phyloP scores from a whole-genome alignment of 257 asterid genomes.

The Knoxia roxburghii region DNA sequence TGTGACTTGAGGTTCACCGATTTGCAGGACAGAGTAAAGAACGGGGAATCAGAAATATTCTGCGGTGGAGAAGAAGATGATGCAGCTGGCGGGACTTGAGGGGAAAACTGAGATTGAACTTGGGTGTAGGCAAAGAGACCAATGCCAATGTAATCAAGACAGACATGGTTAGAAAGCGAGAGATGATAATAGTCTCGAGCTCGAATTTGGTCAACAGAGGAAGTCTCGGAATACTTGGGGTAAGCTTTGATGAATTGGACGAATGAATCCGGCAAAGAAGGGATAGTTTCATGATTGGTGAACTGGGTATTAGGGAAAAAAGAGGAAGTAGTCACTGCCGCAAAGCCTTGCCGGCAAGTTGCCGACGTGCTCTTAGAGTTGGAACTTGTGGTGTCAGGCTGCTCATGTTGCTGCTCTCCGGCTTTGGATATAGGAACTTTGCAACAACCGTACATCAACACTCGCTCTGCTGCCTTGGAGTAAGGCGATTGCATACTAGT shows the following conservation, averaged over 20 bases:
- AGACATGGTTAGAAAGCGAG: conserved; percentile 49
- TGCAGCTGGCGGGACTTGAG: conserved; percentile 16
- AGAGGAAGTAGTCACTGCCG: conserved; percentile 43
- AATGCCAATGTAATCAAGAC: conserved; percentile 79
- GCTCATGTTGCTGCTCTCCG: conserved; percentile 14
- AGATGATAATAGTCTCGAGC: conserved; percentile 68
- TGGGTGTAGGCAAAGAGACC: conserved; percentile 83
- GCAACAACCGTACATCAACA: conserved; percentile 53
- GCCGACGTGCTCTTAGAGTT: conserved; percentile 49
- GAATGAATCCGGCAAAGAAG: conserved; percentile 59
- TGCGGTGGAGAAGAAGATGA: conserved; percentile 28
- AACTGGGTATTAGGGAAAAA: conserved; percentile 61
- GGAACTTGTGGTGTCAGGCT: conserved; percentile 16
- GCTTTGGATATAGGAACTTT: conserved; percentile 32
- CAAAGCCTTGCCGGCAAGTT: conserved; percentile 48
- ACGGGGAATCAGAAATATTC: conserved; percentile 31
- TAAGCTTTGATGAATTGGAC: conserved; percentile 54
- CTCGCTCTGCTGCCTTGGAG: conserved; percentile 39
- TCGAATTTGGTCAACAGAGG: conserved; percentile 56
- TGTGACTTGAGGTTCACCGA: conserved; percentile 62
- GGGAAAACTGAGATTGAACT: conserved; percentile 25
- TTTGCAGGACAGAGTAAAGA: conserved; percentile 49
- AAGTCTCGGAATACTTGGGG: conserved; percentile 61
- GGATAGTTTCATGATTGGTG: conserved; percentile 78
- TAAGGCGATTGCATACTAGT: conserved; percentile 42